Conservation (phyloP, 768 basidiomycete genomes). For the Mycena leptocephala region DNA sequence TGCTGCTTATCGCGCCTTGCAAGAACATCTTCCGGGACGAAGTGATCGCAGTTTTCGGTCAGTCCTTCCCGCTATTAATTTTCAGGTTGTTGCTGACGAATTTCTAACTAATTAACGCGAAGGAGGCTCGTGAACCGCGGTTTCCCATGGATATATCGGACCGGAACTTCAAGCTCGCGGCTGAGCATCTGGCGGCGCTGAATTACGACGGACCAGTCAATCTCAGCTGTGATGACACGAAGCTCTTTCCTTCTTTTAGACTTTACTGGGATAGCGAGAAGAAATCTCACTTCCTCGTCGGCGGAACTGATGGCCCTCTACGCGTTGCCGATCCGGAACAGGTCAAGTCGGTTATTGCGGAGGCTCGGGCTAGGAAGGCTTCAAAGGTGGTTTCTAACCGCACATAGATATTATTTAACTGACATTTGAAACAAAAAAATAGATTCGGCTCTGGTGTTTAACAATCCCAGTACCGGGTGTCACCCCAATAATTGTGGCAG, state of each 20-base stretch:
- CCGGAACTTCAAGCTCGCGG: slow-evolving; percentile 37
- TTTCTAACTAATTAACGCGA: background rate
- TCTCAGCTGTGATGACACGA: slow-evolving; percentile 56
- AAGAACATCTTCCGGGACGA: slow-evolving; percentile 36
- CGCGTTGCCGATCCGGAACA: slow-evolving; percentile 42
- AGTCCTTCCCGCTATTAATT: background rate
- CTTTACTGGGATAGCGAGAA: slow-evolving; percentile 43
- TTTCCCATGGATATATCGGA: slow-evolving; percentile 43
- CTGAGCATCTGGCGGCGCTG: slow-evolving; percentile 34
- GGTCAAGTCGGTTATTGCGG: slow-evolving; percentile 30
- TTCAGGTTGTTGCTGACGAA: background rate
- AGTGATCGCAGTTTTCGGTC: slow-evolving; percentile 38
- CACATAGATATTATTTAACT: background rate
- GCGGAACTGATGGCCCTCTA: slow-evolving; percentile 43
- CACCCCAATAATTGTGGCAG: slow-evolving; percentile 51
- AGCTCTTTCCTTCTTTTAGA: slow-evolving; percentile 43
- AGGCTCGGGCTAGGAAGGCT: slow-evolving; percentile 32
- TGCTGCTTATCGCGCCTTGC: slow-evolving; percentile 36
- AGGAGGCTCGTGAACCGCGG: slow-evolving; percentile 30
- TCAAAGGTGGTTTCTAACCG: slow-evolving; percentile 34
- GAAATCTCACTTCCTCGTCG: slow-evolving; percentile 43
- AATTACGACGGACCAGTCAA: slow-evolving; percentile 44
- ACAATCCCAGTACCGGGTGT: slow-evolving; percentile 48
- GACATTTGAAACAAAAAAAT: too few relatives aligned
- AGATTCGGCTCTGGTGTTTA: slow-evolving; percentile 50